Evolutionary conservation across 306 rosid genomes (phyloP), one percentile per base, ranked within the genome.

Genomic region (Gynostemma pentaphyllum): DNA sequence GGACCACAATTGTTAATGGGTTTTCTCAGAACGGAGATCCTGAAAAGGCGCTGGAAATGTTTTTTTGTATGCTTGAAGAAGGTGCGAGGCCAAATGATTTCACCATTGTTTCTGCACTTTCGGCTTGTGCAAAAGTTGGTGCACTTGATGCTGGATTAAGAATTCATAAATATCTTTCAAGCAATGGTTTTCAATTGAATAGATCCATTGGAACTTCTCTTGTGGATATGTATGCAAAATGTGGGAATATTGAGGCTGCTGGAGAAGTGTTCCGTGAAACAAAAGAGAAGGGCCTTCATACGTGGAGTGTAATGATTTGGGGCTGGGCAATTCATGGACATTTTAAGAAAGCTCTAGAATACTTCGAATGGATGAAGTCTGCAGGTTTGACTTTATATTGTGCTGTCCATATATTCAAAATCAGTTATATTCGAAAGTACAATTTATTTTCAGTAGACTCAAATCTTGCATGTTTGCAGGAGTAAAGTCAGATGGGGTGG

Each of bases 1-100:
- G 75, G 75, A 70, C 75, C 14, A 62, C 75, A 19, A 62, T 70
- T 69, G 75, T 70, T 23, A 70, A 36, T 26, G 75, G 75, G 21
- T 48, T 62, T 62, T 70, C 75, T 39, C 69, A 62, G 34, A 70
- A 70, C 63, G 75, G 75, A 40, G 75, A 70, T 45, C 69, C 68
- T 39, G 42, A 53, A 40, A 54, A 48, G 59, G 75, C 75, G 50
- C 41, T 70, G 37, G 37, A 56, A 44, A 24, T 32, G 30, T 70
- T 62, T 65, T 62, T 15, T 30, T 18, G 44, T 50, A 70, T 70
- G 74, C 62, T 70, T 6, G 69, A 62, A 62, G 69, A 70, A 70
- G 61, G 61, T 5, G 74, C 23, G 9, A 44, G 26, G 64, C 74
- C 74, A 2, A 70, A 70, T n/a, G 54, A 62, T 62, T 32, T 37